phyloP scores from a whole-genome alignment of 1,284 basidiomycete genomes.

The Apiotrichum veenhuisii region DNA sequence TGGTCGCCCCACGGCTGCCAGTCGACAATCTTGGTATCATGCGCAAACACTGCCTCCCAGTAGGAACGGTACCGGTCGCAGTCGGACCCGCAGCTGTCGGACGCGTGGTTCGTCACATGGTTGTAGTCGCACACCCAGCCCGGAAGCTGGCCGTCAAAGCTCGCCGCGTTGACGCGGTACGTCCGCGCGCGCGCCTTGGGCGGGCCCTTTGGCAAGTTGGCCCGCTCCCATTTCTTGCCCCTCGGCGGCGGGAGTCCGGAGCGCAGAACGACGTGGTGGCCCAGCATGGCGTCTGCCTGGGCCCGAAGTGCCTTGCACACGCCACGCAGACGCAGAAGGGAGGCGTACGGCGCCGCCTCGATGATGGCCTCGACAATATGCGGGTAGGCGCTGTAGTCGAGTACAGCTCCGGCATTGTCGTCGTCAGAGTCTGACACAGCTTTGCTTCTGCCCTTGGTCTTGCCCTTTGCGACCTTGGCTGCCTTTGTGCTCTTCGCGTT shows the following conservation, averaged over 20 bases:
- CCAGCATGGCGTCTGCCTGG: not conserved
- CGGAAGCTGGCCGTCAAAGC: not conserved
- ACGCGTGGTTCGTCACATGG: not conserved
- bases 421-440: too few relatives aligned
- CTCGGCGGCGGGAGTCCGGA: not conserved
- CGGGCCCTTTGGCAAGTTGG: not conserved
- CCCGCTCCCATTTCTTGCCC: not conserved
- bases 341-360: not conserved
- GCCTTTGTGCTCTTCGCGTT: not conserved
- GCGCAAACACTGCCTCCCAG: not conserved
- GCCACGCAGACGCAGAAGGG: not conserved
- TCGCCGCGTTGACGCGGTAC: not conserved
- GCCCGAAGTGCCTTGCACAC: not conserved
- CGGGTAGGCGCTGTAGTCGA: not conserved
- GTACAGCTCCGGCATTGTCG: too few relatives aligned
- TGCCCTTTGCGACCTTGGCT: too few relatives aligned
- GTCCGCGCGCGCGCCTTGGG: not conserved
- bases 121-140: not conserved
- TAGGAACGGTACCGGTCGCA: not conserved
- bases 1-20: not conserved
- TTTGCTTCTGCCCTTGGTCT: too few relatives aligned
- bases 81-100: not conserved
- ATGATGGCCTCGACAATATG: constrained; percentile 5
- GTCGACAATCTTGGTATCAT: not conserved
- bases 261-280: not conserved